phyloP scores from a whole-genome alignment of 345 rosid genomes.

The Mangifera indica region DNA sequence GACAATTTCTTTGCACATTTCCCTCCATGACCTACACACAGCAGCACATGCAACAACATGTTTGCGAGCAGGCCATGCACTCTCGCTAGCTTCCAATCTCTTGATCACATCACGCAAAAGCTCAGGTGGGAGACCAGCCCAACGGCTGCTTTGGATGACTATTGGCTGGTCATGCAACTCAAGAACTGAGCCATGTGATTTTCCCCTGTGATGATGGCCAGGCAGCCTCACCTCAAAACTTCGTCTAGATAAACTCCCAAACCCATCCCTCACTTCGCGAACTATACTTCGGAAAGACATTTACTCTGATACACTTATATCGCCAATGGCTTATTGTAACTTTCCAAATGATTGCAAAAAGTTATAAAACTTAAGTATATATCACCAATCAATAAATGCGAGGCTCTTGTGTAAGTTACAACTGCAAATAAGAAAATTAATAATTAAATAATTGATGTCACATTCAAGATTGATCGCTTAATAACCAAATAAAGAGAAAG shows the following conservation, averaged over 20 bases:
- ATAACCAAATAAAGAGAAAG: slow-evolving; percentile 33
- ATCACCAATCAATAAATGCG: slow-evolving; percentile 2
- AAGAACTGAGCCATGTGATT: slow-evolving; percentile 70
- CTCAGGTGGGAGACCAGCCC: slow-evolving; percentile 95
- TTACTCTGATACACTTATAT: slow-evolving; percentile 18
- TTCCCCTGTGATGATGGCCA: slow-evolving; percentile 57
- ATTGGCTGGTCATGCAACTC: slow-evolving; percentile 63
- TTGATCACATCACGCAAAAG: slow-evolving; percentile 81
- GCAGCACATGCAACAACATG: slow-evolving; percentile 95
- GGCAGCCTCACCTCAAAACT: slow-evolving; percentile 83
- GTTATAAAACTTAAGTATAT: slow-evolving; percentile 6
- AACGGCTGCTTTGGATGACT: slow-evolving; percentile 61
- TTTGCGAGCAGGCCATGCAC: slow-evolving; percentile 81
- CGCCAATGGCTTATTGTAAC: not conserved
- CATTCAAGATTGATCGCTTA: slow-evolving; percentile 35
- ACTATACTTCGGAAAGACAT: slow-evolving; percentile 95
- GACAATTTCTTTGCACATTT: slow-evolving; percentile 90
- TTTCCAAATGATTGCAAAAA: slow-evolving; percentile 15
- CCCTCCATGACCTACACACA: slow-evolving; percentile 92
- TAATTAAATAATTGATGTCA: slow-evolving; percentile 11
- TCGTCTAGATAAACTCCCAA: slow-evolving; percentile 87
- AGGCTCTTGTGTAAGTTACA: not conserved
- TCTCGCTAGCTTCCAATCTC: slow-evolving; percentile 85
- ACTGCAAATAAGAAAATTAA: slow-evolving; percentile 25
- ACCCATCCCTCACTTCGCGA: slow-evolving; percentile 85